A percentile compares a stretch with the other conserved stretches of the same genome.
These are phyloP conservation scores for Diplodia intermedia DNA, from an alignment of 2,329 filamentous ascomycete species.

Conservation along the genomic window DNA sequence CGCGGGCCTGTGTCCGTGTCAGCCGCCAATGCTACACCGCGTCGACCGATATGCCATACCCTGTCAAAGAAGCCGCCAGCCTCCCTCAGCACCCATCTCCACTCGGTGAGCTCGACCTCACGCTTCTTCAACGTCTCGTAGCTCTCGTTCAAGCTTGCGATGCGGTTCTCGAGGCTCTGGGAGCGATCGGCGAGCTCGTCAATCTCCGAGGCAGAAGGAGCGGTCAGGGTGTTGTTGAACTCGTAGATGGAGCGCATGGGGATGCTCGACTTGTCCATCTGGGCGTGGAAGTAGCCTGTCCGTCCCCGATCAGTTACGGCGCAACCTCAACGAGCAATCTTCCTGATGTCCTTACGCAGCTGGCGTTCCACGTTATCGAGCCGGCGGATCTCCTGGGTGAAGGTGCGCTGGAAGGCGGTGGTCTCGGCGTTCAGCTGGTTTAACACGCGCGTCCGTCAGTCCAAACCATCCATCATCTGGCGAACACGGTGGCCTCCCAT, in stretches of 20 bases:
- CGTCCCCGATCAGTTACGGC: slow-evolving; percentile 11
- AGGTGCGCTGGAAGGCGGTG: slow-evolving; percentile 94
- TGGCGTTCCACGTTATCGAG: slow-evolving; percentile 98
- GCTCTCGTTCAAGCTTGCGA: slow-evolving; percentile 93
- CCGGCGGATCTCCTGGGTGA: slow-evolving; percentile 95
- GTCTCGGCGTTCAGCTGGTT: slow-evolving; percentile 86
- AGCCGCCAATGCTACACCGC: background rate
- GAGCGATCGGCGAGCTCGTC: slow-evolving; percentile 93
- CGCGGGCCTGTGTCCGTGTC: slow-evolving; percentile 68
- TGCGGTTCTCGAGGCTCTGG: slow-evolving; percentile 88
- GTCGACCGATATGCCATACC: slow-evolving; percentile 40
- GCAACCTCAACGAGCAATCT: background rate
- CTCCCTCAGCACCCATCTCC: slow-evolving; percentile 97
- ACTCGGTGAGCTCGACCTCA: slow-evolving; percentile 95
- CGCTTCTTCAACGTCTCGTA: slow-evolving; percentile 98
- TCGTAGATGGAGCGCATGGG: slow-evolving; percentile 88
- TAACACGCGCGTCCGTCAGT: slow-evolving; percentile 6
- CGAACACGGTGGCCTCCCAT: background rate
- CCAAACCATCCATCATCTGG: background rate
- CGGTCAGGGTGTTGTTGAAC: slow-evolving; percentile 83
- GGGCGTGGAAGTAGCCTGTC: slow-evolving; percentile 86
- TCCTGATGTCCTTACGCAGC: slow-evolving; percentile 71
- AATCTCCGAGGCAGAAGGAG: slow-evolving; percentile 91
- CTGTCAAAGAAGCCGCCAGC: slow-evolving; percentile 97
- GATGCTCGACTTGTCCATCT: slow-evolving; percentile 94